Evolutionary conservation across 768 basidiomycete species (phyloP).

Genomic region (Trichaptum fuscoviolaceum): DNA sequence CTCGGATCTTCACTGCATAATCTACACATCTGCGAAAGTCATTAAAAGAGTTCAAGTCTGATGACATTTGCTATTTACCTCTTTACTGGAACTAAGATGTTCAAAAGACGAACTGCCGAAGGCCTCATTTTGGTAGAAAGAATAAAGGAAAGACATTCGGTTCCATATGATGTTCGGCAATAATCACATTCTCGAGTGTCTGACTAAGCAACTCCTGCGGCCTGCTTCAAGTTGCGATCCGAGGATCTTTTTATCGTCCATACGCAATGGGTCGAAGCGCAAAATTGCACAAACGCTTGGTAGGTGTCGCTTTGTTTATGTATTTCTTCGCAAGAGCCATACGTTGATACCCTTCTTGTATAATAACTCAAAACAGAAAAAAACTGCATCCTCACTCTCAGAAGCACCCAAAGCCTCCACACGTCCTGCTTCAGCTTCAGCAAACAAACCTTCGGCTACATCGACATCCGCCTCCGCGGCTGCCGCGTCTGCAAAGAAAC

Average conservation of each 20-base stretch:
- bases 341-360: not conserved
- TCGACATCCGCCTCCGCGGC: conserved; percentile 8
- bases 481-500: conserved; percentile 37
- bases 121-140: conserved; percentile 54
- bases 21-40: conserved; percentile 70
- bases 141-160: not conserved
- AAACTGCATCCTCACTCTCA: conserved; percentile 13
- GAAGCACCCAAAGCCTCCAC: conserved; percentile 13
- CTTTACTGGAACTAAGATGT: conserved; percentile 94
- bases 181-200: not conserved
- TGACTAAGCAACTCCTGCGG: no score
- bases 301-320: conserved; percentile 21
- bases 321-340: no score
- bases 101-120: conserved; percentile 63
- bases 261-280: conserved; percentile 59
- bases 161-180: not conserved
- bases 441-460: not conserved
- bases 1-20: conserved; percentile 97
- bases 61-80: conserved; percentile 38
- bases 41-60: not conserved
- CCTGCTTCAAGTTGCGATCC: no score
- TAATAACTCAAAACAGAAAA: conserved; percentile 19
- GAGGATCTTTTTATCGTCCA: no score
- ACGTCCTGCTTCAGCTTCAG: conserved; percentile 15
- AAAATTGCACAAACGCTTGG: conserved; percentile 58